Evolutionary conservation across 2,329 filamentous ascomycete species (phyloP).

Genomic region (Penicillium decumbens): DNA sequence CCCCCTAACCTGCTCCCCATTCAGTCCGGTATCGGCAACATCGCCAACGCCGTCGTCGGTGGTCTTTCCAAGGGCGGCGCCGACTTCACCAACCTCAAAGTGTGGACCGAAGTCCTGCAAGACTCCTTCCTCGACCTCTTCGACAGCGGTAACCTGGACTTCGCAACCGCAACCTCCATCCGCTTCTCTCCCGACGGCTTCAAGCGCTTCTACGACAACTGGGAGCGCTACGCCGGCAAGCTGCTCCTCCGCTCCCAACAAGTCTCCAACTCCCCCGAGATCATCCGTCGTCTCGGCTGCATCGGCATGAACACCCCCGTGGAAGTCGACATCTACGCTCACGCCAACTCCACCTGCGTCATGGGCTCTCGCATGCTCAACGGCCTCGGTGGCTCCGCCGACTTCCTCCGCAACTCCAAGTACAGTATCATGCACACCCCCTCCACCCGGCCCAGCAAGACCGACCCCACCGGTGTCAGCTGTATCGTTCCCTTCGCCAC

Average conservation of each 20-base stretch:
- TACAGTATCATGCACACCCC: constrained; percentile 95
- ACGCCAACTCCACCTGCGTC: constrained; percentile 86
- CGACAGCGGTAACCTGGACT: constrained; percentile 80
- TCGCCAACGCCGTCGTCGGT: constrained; percentile 85
- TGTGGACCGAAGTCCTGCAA: constrained; percentile 91
- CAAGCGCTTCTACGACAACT: constrained; percentile 83
- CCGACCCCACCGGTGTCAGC: constrained; percentile 72
- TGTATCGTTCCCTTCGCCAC: constrained; percentile 95
- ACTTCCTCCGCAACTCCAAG: constrained; percentile 73
- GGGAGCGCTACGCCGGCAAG: constrained; percentile 74
- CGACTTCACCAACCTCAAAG: constrained; percentile 81
- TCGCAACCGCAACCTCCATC: constrained; percentile 83
- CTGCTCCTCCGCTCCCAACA: constrained; percentile 82
- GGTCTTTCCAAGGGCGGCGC: constrained; percentile 67
- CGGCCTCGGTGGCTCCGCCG: constrained; percentile 74
- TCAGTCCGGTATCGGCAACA: constrained; percentile 87
- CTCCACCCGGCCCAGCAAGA: constrained; percentile 72
- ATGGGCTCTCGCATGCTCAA: constrained; percentile 86
- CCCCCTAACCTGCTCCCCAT: constrained; percentile 72
- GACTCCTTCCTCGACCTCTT: constrained; percentile 91
- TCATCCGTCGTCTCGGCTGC: constrained; percentile 78
- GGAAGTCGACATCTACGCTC: constrained; percentile 90
- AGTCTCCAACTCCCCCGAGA: constrained; percentile 84
- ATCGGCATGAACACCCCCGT: constrained; percentile 96
- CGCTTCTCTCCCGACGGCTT: constrained; percentile 89